phyloP scores from a whole-genome alignment of 495 filamentous ascomycete genomes.

The Neurospora sp. region DNA sequence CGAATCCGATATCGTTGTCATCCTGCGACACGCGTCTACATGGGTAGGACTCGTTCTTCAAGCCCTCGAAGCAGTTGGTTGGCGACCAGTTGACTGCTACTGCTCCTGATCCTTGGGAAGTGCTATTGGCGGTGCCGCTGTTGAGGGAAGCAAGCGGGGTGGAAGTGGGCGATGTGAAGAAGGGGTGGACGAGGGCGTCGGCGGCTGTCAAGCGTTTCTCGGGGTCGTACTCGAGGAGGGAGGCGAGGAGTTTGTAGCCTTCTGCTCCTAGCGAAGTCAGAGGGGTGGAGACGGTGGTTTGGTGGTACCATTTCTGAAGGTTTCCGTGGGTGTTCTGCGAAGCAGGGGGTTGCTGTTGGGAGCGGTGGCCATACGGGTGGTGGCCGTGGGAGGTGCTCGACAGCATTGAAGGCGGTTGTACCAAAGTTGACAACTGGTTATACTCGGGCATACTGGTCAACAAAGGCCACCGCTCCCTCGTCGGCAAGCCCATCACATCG shows the following conservation, averaged over 20 bases:
- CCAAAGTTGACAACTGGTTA: conserved; percentile 55
- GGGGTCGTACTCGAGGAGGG: conserved; percentile 86
- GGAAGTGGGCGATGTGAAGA: conserved; percentile 47
- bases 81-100: conserved; percentile 45
- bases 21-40: conserved; percentile 83
- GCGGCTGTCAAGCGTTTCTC: conserved; percentile 77
- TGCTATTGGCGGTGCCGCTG: background rate
- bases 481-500: conserved; percentile 85
- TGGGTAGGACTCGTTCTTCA: conserved; percentile 71
- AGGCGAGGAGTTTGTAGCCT: conserved; percentile 70
- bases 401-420: conserved; percentile 27
- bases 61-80: conserved; percentile 82
- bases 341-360: conserved; percentile 27
- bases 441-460: conserved; percentile 76
- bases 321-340: conserved; percentile 15
- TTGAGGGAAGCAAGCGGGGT: background rate
- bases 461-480: conserved; percentile 80
- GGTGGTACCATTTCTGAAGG: conserved; percentile 50
- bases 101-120: background rate
- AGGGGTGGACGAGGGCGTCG: conserved; percentile 76
- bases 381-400: conserved; percentile 25
- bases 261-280: conserved; percentile 53
- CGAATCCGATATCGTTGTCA: conserved; percentile 83
- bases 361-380: conserved; percentile 36
- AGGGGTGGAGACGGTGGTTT: conserved; percentile 30